These are phyloP conservation scores for Themeda triandra DNA, from an alignment of 176 grass and related monocot species.

Conservation along the genomic window DNA sequence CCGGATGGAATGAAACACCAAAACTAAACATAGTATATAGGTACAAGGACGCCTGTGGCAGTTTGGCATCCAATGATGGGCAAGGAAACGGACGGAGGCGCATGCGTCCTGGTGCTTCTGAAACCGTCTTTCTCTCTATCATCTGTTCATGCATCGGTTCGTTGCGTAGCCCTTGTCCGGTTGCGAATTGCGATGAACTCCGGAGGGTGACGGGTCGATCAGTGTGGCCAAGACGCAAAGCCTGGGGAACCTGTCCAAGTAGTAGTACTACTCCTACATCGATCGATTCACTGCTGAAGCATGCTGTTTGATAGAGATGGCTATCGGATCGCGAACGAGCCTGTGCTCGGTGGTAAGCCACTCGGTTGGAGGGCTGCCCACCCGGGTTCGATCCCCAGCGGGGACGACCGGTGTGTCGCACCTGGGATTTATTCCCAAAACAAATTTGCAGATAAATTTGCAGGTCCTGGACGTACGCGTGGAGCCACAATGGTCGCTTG, in stretches of 20 bases:
- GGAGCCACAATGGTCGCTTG: no score
- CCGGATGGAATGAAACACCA: no score
- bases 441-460: no score
- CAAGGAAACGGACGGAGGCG: background rate
- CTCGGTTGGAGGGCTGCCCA: no score
- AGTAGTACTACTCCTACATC: background rate
- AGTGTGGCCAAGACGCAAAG: slow-evolving; percentile 33
- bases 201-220: slow-evolving; percentile 16
- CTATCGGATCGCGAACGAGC: no score
- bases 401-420: no score
- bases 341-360: no score
- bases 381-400: no score
- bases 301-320: background rate
- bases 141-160: background rate
- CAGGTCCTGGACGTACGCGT: no score
- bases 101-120: background rate
- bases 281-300: background rate
- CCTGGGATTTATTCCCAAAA: no score
- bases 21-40: no score
- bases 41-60: no score
- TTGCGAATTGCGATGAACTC: slow-evolving; percentile 22
- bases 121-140: background rate
- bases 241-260: slow-evolving; percentile 1
- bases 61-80: background rate
- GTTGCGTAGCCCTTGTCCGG: slow-evolving; percentile 41